A percentile compares a stretch with the other conserved stretches of the same genome.
Conservation (phyloP, 2,329 filamentous ascomycete species). For the Aspergillus jensenii region DNA sequence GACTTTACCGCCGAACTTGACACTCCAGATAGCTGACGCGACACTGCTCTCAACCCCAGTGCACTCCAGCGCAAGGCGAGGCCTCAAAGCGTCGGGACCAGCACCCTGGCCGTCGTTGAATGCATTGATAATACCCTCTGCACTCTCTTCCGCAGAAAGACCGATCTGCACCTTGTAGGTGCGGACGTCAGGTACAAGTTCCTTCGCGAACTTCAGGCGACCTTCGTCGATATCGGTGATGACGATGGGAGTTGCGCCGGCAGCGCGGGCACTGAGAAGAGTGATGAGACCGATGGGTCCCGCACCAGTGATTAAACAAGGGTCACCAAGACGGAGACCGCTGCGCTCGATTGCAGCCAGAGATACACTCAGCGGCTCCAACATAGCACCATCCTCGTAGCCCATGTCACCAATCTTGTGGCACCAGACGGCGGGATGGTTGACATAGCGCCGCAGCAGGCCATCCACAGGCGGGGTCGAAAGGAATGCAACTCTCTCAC, state of each 20-base stretch:
- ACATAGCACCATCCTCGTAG: conserved; percentile 84
- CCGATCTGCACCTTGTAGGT: conserved; percentile 61
- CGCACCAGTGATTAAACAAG: conserved; percentile 85
- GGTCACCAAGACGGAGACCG: conserved; percentile 77
- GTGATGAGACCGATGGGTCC: conserved; percentile 93
- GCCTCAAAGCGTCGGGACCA: conserved; percentile 64
- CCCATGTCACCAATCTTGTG: conserved; percentile 93
- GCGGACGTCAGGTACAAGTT: conserved; percentile 73
- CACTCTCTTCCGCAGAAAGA: conserved; percentile 66
- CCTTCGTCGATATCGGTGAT: conserved; percentile 94
- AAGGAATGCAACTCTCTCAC: conserved; percentile 79
- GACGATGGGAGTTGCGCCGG: conserved; percentile 85
- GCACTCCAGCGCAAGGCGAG: conserved; percentile 82
- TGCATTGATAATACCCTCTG: conserved; percentile 64
- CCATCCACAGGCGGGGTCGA: conserved; percentile 89
- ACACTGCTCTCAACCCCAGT: conserved; percentile 93
- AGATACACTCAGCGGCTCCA: conserved; percentile 88
- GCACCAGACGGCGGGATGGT: conserved; percentile 92
- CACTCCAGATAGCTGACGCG: conserved; percentile 79
- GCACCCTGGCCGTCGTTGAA: conserved; percentile 55
- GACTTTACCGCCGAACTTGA: conserved; percentile 94
- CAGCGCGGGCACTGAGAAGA: conserved; percentile 77
- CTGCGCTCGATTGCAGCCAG: conserved; percentile 85
- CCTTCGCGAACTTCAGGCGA: conserved; percentile 79
- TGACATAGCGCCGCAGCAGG: conserved; percentile 86